Percentiles rank a stretch among this genome's conserved stretches.
Conservation (phyloP, 208 protist genomes). For the Novymonas esmeraldas region DNA sequence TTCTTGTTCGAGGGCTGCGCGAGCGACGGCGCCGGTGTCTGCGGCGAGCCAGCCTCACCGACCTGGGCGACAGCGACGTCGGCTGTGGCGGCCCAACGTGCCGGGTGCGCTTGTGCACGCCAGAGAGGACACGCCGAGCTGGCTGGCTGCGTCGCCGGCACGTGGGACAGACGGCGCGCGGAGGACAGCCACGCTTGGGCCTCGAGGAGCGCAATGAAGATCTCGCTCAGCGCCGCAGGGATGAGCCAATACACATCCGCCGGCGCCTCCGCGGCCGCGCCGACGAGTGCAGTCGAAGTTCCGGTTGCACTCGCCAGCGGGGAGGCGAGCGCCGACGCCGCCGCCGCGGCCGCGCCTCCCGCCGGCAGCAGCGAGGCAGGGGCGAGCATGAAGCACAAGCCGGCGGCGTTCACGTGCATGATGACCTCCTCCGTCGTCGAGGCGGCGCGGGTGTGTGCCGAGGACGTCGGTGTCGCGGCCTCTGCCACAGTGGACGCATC, state of each 20-base stretch:
- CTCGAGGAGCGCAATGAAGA: slow-evolving; percentile 26
- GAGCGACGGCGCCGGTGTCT: no score
- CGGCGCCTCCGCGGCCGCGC: neutral
- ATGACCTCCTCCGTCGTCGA: slow-evolving; percentile 14
- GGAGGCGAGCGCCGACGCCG: neutral
- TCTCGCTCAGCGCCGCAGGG: slow-evolving; percentile 12
- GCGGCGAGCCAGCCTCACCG: no score
- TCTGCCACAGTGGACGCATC: neutral
- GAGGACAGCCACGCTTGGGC: slow-evolving; percentile 4
- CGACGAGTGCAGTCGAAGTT: neutral
- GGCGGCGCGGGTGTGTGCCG: neutral
- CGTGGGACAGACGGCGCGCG: neutral
- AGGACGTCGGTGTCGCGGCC: neutral
- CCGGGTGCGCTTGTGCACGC: slow-evolving; percentile 5
- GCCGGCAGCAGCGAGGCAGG: slow-evolving; percentile 17
- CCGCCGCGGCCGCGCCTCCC: neutral
- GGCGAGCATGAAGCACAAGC: slow-evolving; percentile 25
- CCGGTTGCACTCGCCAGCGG: neutral
- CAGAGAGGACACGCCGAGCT: slow-evolving; percentile 2
- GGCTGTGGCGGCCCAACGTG: no score
- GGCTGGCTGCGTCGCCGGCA: no score
- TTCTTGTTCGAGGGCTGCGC: no score
- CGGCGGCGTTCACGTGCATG: slow-evolving; percentile 24
- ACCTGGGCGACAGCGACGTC: neutral
- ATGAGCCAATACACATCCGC: slow-evolving; percentile 27